Percentiles rank a stretch among this genome's conserved stretches.
These are phyloP conservation scores for Acanthamoeba castellanii DNA, from an alignment of 208 protist genomes.

Conservation along the genomic window DNA sequence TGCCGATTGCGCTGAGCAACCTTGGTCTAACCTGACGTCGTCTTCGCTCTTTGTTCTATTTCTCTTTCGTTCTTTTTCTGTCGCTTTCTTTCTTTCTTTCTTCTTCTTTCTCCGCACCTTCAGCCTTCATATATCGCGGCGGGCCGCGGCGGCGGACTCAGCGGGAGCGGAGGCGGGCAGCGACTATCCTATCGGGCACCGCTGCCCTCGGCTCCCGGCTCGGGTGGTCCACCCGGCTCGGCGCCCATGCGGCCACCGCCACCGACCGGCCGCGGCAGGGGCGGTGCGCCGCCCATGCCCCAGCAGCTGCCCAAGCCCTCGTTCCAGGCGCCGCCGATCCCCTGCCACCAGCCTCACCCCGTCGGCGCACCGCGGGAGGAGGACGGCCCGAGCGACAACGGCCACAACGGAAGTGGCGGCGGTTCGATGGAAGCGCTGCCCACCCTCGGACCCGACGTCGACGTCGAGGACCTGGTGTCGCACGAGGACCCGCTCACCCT, in stretches of 20 bases:
- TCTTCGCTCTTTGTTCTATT: not conserved
- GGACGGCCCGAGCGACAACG: conserved; percentile 15
- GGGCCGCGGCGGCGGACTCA: not conserved
- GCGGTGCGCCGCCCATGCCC: not conserved
- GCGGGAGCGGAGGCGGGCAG: not conserved
- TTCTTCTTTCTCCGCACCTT: not conserved
- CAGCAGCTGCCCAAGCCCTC: conserved; percentile 7
- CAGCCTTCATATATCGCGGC: not conserved
- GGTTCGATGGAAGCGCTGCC: not conserved
- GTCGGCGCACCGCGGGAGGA: not conserved
- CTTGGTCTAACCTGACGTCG: not conserved
- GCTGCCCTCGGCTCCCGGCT: conserved; percentile 16
- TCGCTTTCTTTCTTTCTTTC: too few species aligned
- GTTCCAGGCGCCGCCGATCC: not conserved
- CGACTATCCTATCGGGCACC: conserved; percentile 12
- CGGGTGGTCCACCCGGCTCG: not conserved
- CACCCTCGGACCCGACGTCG: not conserved
- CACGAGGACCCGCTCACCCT: conserved; percentile 35
- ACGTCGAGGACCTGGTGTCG: conserved; percentile 53
- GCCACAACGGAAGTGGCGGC: not conserved
- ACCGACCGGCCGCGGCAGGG: conserved; percentile 16
- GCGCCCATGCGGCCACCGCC: not conserved
- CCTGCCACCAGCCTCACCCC: not conserved
- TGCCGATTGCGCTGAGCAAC: not conserved
- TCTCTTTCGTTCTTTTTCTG: not conserved